These are phyloP conservation scores for Hemisphaericaspora subhashii DNA, from an alignment of 1,139 yeast species.

Conservation along the genomic window DNA sequence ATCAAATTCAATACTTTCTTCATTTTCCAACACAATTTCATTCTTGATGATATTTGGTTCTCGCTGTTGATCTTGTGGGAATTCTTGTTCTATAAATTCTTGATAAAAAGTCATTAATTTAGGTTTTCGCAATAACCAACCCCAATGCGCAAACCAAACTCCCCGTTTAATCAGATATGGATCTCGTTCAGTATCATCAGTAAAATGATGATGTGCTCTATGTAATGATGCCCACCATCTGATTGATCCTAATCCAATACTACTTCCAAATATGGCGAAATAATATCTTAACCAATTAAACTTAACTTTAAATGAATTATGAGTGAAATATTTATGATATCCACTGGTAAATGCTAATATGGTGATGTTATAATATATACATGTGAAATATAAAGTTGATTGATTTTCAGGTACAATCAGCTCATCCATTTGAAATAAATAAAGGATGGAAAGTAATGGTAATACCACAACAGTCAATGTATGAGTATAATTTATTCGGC, in stretches of 20 bases:
- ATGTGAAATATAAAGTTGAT: conserved; percentile 31
- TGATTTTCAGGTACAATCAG: conserved; percentile 26
- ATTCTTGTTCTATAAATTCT: conserved; percentile 42
- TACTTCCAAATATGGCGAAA: conserved; percentile 56
- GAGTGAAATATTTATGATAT: conserved; percentile 53
- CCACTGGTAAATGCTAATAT: conserved; percentile 44
- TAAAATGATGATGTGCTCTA: conserved; percentile 66
- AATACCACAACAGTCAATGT: conserved; percentile 34
- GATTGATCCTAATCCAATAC: conserved; percentile 63
- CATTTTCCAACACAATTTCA: conserved; percentile 10
- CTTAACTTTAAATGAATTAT: conserved; percentile 49
- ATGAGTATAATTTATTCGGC: conserved; percentile 33
- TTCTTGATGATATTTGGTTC: conserved; percentile 11
- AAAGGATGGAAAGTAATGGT: conserved; percentile 28
- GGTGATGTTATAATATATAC: conserved; percentile 38
- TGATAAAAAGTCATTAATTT: conserved; percentile 34
- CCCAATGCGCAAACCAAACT: conserved; percentile 58
- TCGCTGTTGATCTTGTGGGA: conserved; percentile 26
- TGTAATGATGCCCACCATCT: conserved; percentile 67
- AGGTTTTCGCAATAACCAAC: conserved; percentile 61
- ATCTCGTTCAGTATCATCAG: conserved; percentile 64
- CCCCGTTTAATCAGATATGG: conserved; percentile 67
- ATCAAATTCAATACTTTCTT: conserved; percentile 26
- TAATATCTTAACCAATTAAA: conserved; percentile 35
- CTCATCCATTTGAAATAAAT: conserved; percentile 19